Base-by-base conservation (phyloP, 306 rosid species). In the Cercis canadensis region DNA sequence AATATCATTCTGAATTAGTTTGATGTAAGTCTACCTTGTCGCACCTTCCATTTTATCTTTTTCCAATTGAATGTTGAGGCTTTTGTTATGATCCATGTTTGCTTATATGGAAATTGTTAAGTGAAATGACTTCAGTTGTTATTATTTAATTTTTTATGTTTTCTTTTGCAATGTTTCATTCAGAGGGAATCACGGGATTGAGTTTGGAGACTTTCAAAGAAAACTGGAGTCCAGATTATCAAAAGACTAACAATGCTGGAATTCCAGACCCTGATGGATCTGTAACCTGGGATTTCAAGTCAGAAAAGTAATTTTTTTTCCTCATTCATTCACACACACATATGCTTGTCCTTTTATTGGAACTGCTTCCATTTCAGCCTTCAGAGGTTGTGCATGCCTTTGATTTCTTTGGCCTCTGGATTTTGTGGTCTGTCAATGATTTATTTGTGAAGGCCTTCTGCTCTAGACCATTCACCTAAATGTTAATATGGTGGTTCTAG, bases 121-220 rank as follows among this genome's bases (percentile, higher is more conserved):
- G 13, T 61, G 72, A 43, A 73, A 59, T 65, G 62, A 43, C 17
- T 62, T 56, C 43, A 60, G n/a, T 77, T 62, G 40, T 10, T 5
- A n/a, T n/a, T n/a, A 37, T 37, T 37, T 37, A 5, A 6, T 5
- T 3, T 37, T 37, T 37, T 8, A 2, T 5, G 7, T 60, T 31
- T 66, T 61, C 54, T 54, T 40, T 55, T 74, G 52, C 55, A 59
- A 67, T 74, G 44, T 67, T 70, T 73, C 70, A 58, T 79, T 62
- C 85, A 94, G 99, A 71, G 64, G 97, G 96, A 71, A 19, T 94
- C 67, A 89, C 97, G 44, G 99, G 99, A 43, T 85, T 94, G 84
- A 91, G 89, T 86, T 19, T 64, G 59, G 6, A 55, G 19, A 83
- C 96, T 19, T 70, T 91, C 54, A 86, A 75, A 79, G 90, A 94